Percentiles rank a stretch among this genome's conserved stretches.
phyloP scores from a whole-genome alignment of 176 grass and related monocot species.

The Avena insularis region DNA sequence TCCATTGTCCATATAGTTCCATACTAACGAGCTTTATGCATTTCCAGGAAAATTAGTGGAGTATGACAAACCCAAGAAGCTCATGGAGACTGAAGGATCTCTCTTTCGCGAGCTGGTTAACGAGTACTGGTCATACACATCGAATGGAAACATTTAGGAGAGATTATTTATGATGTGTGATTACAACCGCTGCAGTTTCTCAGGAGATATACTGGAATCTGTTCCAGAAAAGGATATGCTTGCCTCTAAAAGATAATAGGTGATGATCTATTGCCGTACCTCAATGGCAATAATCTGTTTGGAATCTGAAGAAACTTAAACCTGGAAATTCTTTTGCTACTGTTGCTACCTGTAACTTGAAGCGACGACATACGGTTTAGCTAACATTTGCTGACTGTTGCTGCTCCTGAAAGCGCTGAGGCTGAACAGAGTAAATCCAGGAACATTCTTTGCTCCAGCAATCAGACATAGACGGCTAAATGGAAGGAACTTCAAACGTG shows the following conservation, averaged over 20 bases:
- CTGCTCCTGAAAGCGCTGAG: background rate
- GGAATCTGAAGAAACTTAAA: background rate
- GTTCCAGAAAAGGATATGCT: background rate
- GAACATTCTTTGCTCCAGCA: background rate
- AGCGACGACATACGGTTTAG: background rate
- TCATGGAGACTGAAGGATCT: conserved; percentile 82
- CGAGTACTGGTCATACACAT: conserved; percentile 81
- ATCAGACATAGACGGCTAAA: background rate
- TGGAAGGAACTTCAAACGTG: background rate
- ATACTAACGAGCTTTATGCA: conserved; percentile 10
- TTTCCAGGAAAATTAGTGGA: conserved; percentile 66
- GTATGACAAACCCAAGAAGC: conserved; percentile 71
- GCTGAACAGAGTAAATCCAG: background rate
- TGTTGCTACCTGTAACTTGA: background rate
- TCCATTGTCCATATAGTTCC: background rate
- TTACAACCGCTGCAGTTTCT: background rate
- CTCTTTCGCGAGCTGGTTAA: conserved; percentile 63
- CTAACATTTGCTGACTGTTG: background rate
- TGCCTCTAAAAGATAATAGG: background rate
- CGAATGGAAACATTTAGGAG: conserved; percentile 40
- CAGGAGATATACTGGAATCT: background rate
- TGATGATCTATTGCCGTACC: background rate
- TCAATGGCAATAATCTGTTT: background rate
- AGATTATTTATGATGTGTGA: background rate
- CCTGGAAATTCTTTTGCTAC: background rate